phyloP scores from a whole-genome alignment of 306 rosid genomes.

The Pueraria montana region DNA sequence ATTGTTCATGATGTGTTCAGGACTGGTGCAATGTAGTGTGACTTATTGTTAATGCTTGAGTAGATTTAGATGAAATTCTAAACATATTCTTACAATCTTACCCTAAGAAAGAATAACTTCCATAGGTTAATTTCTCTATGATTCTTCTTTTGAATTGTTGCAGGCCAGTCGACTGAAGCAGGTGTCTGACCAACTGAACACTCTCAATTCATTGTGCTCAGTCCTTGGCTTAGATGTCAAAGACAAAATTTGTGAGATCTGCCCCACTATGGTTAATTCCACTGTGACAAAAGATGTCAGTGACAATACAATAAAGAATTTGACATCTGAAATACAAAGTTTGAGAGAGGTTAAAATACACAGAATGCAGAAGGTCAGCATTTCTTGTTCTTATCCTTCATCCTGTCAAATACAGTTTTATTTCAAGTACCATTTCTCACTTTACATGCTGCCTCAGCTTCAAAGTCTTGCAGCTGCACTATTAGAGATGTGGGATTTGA shows the following conservation, averaged over 20 bases:
- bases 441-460: slow-evolving; percentile 59
- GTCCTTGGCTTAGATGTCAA: slow-evolving; percentile 55
- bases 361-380: slow-evolving; percentile 72
- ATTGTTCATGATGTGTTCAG: slow-evolving; percentile 22
- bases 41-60: not conserved
- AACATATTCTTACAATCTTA: not conserved
- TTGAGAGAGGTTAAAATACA: slow-evolving; percentile 67
- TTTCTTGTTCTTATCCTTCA: slow-evolving; percentile 32
- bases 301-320: slow-evolving; percentile 55
- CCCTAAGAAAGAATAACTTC: not conserved
- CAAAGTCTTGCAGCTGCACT: slow-evolving; percentile 62
- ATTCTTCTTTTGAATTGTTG: not conserved
- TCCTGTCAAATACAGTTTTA: not conserved
- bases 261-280: slow-evolving; percentile 54
- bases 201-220: slow-evolving; percentile 50
- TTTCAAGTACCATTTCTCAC: slow-evolving; percentile 28
- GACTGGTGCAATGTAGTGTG: slow-evolving; percentile 4
- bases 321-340: slow-evolving; percentile 58
- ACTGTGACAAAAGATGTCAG: slow-evolving; percentile 55
- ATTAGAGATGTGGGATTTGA: slow-evolving; percentile 82
- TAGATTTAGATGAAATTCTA: slow-evolving; percentile 18
- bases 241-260: slow-evolving; percentile 44
- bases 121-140: not conserved
- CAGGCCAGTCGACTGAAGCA: slow-evolving; percentile 69
- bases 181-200: slow-evolving; percentile 54